A percentile compares a stretch with the other conserved stretches of the same genome.
These are phyloP conservation scores for Metschnikowia aberdeeniae DNA, from an alignment of 805 yeast genomes.

Conservation along the genomic window DNA sequence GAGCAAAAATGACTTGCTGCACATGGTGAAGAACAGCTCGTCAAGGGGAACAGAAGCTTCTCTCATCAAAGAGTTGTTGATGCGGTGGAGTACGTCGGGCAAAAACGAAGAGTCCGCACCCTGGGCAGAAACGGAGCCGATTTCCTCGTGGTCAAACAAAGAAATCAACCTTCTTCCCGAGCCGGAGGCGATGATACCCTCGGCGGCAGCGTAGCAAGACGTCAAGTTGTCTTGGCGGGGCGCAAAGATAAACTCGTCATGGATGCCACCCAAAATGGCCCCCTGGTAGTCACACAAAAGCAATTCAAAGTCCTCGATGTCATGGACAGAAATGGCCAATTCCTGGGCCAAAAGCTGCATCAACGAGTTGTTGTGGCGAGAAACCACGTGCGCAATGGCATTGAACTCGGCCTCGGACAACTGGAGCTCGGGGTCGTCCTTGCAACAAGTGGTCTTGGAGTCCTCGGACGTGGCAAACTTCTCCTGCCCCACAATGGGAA, in stretches of 20 bases:
- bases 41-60: conserved; percentile 44
- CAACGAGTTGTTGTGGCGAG: conserved; percentile 74
- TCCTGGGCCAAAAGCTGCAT: conserved; percentile 67
- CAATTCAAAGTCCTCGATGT: conserved; percentile 87
- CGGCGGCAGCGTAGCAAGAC: conserved; percentile 76
- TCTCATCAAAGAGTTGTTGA: conserved; percentile 37
- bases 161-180: conserved; percentile 62
- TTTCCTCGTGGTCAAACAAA: conserved; percentile 92
- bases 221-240: conserved; percentile 90
- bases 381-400: conserved; percentile 58
- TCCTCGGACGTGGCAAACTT: conserved; percentile 3
- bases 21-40: conserved; percentile 7
- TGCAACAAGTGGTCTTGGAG: conserved; percentile 31
- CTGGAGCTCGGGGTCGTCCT: conserved; percentile 47
- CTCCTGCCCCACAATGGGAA: conserved; percentile 76
- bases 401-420: conserved; percentile 53
- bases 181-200: conserved; percentile 55
- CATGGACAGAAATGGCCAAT: conserved; percentile 45
- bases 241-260: conserved; percentile 86
- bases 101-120: conserved; percentile 94
- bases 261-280: conserved; percentile 80
- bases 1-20: conserved; percentile 61
- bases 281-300: conserved; percentile 81
- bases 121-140: conserved; percentile 91
- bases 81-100: conserved; percentile 70